Evolutionary conservation across 495 filamentous ascomycete species (phyloP), one percentile per base, ranked within the genome.

Genomic region (Echria macrotheca): DNA sequence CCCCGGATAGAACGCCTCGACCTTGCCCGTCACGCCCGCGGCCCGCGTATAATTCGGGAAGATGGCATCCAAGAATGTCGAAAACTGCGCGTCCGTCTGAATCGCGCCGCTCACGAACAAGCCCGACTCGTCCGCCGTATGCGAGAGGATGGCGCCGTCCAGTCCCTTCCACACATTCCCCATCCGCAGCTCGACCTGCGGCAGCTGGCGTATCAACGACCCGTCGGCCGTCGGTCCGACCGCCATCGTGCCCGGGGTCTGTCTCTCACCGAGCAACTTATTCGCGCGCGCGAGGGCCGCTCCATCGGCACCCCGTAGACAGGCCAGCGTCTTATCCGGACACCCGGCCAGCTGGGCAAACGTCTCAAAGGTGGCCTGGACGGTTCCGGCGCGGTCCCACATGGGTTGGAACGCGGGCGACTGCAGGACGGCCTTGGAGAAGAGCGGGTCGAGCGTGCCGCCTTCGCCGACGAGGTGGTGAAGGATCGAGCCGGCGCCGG

Each of bases 381-480:
- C 58, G 2, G 39, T 26, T 11, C 66, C 69, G 19, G 58, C 56
- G 21, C 69, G 65, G 45, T 74, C 70, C 49, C 68, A 75, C 23
- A 61, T 53, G 3, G 60, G 55, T 39, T 67, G 65, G 38, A 72
- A 80, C 10, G 71, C 74, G 4, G 77, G 73, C 12, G 72, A 73
- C 50, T 71, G 72, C 28, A 78, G 40, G 23, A 75, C 69, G 23
- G 67, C 73, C 44, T 61, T 63, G 2, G 53, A 57, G 56, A 78
- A 78, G 1, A 75, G 56, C 0, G 74, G 76, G 42, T 74, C 62
- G 9, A 72, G 66, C 12, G 61, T 63, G 2, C 76, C 75, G 22
- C 79, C 77, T 47, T 74, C 71, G 0, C 77, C 76, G 2, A 79
- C 83, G 44, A 86, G 71, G 50, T 86, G 84, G 54, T 86, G 82